Evolutionary conservation across 257 asterid genomes (phyloP).

Genomic region (Haberlea rhodopensis): DNA sequence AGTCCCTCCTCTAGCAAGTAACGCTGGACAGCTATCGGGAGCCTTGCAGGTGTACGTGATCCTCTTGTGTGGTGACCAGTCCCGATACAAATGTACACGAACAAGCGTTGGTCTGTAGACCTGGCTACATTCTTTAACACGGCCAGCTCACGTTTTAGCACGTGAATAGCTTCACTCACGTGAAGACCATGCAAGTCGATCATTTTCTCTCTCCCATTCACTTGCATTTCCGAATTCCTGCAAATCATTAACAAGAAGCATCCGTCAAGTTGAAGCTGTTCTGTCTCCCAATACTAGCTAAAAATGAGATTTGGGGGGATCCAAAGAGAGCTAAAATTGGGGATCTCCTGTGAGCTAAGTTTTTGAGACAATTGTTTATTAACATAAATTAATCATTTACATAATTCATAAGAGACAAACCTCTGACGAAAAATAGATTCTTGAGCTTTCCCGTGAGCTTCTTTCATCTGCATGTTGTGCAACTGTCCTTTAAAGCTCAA

Average conservation of each 20-base stretch:
- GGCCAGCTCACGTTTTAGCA: conserved; percentile 84
- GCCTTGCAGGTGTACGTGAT: conserved; percentile 77
- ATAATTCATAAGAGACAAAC: conserved; percentile 40
- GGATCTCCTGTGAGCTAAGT: no score
- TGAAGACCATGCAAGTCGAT: conserved; percentile 95
- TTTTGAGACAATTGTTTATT: no score
- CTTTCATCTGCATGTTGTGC: conserved; percentile 95
- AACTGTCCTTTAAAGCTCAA: conserved; percentile 91
- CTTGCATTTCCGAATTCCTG: conserved; percentile 70
- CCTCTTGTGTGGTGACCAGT: conserved; percentile 97
- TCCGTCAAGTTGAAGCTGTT: no score
- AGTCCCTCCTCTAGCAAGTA: conserved; percentile 91
- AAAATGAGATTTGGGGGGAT: no score
- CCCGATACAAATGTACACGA: conserved; percentile 87
- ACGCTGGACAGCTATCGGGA: conserved; percentile 83
- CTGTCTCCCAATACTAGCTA: no score
- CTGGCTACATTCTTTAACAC: conserved; percentile 76
- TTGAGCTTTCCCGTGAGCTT: conserved; percentile 85
- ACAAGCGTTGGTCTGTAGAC: conserved; percentile 66
- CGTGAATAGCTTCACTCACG: no score
- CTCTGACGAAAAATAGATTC: conserved; percentile 81
- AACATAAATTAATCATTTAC: no score
- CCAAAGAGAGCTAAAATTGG: no score
- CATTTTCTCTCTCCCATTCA: conserved; percentile 71
- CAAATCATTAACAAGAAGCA: conserved; percentile 18